Percentiles rank a stretch among this genome's conserved stretches.
Conservation (phyloP, 2,329 filamentous ascomycete species). For the Penicillium sp. region DNA sequence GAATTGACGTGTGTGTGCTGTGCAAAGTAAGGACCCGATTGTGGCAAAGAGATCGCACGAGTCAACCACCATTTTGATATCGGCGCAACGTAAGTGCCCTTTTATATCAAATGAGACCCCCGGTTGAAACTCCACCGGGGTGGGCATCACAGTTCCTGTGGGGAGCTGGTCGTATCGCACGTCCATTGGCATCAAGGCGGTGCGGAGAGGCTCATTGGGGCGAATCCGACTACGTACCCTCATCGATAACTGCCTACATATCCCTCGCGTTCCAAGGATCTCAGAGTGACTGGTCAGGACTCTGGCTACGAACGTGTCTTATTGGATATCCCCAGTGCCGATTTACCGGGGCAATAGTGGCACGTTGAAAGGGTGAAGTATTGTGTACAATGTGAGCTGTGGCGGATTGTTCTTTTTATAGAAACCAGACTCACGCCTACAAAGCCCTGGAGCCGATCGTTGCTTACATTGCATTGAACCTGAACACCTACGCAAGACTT, state of each 20-base stretch:
- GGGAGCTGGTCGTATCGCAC: neutral
- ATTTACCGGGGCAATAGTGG: too few relatives aligned
- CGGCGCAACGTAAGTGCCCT: neutral
- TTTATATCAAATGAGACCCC: neutral
- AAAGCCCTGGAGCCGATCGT: too few relatives aligned
- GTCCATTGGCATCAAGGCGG: neutral
- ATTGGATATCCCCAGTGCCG: too few relatives aligned
- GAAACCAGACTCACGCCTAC: too few relatives aligned
- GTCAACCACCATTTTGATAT: neutral
- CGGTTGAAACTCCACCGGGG: neutral
- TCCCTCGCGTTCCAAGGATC: neutral
- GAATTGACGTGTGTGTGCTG: neutral
- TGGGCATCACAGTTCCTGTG: neutral
- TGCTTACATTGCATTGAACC: too few relatives aligned
- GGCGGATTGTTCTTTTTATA: too few relatives aligned
- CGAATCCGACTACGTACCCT: neutral
- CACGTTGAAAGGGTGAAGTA: too few relatives aligned
- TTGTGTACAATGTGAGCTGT: too few relatives aligned
- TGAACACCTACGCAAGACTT: too few relatives aligned
- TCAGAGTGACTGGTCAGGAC: neutral
- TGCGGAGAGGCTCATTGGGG: neutral
- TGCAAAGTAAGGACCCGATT: neutral
- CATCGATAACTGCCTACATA: neutral
- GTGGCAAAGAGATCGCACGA: neutral
- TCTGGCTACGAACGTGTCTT: neutral